Evolutionary conservation across 2,329 filamentous ascomycete genomes (phyloP), one percentile per base, ranked within the genome.

Genomic region (Xylaria sp.): DNA sequence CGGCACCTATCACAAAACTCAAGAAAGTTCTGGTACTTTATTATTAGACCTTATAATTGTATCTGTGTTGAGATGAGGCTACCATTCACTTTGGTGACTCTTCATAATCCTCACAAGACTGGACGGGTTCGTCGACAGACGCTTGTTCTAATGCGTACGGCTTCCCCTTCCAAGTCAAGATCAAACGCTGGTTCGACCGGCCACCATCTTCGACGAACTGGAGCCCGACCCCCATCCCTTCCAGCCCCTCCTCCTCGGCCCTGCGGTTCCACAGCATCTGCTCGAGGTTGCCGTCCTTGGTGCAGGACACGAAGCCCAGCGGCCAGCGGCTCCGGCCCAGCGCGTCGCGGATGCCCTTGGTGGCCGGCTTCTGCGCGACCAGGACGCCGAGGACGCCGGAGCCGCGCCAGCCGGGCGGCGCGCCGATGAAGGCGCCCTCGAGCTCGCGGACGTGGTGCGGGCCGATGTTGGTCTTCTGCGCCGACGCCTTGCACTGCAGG

Each of bases 281-380:
- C 64, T 79, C 72, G 19, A 91, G 68, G 7, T 67, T 67, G 0
- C 89, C 89, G 2, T 80, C 77, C 16, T 65, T 64, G 1, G 80
- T 80, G 55, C 89, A 85, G 50, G 82, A 83, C 21, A 90, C 71
- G 64, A 85, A 95, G 0, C 86, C 86, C 78, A 96, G 82, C 1
- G 91, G 89, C 75, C 82, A 86, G 37, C 75, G 71, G 66, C 88
- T 89, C 53, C 84, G 76, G 4, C 80, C 80, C 61, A 97, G 67
- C 20, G 90, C 85, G 44, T 91, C 86, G 52, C 90, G 76, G 2
- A 95, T 85, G 1, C 92, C 93, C 66, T 85, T 89, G 0, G 92
- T 96, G 26, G 91, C 89, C 48, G 85, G 78, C 56, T 81, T 78
- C 59, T 87, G 84, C 2, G 85, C 82, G 20, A 89, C 87, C 49